Evolutionary conservation across 345 rosid species (phyloP), one percentile per base, ranked within the genome.

Genomic region (Acer negundo): DNA sequence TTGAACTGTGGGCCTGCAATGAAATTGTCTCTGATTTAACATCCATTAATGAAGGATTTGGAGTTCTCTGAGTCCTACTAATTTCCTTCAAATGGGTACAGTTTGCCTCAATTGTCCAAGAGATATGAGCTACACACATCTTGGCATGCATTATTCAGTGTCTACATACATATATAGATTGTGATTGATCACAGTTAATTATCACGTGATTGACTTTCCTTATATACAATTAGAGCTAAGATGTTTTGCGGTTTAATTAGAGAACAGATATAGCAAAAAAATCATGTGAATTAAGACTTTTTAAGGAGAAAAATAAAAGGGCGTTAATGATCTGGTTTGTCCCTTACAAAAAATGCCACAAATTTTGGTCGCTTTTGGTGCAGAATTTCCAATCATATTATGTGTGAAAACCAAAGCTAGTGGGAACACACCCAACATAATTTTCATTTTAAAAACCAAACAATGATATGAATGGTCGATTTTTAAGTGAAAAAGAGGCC

Each of bases 391-490:
- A 23, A 17, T 40, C 49, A 31, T 28, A 67, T 16, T 46, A 1
- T 26, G 11, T 62, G 15, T 49, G 13, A 19, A 42, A 46, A 42
- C 65, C 9, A 61, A 69, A 79, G 49, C 40, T 24, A 20, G 70
- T 72, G 75, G 75, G 67, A 80, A 77, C 76, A 42, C 62, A 75
- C 9, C 22, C 13, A 44, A 13, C 24, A 72, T 15, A 10, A 51
- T 46, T 76, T 58, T 47, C 63, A 62, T 28, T 75, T 26, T 58
- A 66, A 28, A 35, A 56, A 69, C 62, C 46, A 46, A 75, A 67
- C 23, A 42, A 75, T 77, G 16, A 49, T 73, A 28, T 72, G 67
- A 26, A 31, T 6, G 12, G 79, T 81, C 72, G 40, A 38, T 77
- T 46, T 59, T 55, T 67, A 47, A 19, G 68, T 28, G 31, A 11